These are phyloP conservation scores for Mesembryanthemum crystallinum DNA, from an alignment of 148 eudicot species.

Conservation along the genomic window DNA sequence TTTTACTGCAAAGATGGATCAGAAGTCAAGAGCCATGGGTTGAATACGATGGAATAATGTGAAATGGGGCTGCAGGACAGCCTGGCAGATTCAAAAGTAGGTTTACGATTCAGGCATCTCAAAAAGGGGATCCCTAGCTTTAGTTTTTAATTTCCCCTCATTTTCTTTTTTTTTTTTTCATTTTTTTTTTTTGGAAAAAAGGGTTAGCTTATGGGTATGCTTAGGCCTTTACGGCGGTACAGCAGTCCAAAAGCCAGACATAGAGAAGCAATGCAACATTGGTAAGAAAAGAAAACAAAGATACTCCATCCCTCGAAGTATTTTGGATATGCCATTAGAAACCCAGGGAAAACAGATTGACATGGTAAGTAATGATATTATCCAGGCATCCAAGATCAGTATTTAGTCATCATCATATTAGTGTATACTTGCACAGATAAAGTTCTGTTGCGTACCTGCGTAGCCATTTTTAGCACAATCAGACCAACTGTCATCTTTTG, in stretches of 20 bases:
- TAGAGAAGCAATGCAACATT: not conserved
- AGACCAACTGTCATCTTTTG: slow-evolving; percentile 68
- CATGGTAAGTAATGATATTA: not conserved
- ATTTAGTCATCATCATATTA: not conserved
- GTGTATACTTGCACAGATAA: not conserved
- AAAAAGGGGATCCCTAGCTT: not conserved
- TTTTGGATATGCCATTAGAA: not conserved
- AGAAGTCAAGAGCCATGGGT: not conserved
- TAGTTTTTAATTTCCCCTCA: no score
- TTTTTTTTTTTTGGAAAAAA: not conserved
- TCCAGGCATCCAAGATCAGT: not conserved
- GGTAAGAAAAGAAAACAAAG: not conserved
- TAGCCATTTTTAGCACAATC: slow-evolving; percentile 81
- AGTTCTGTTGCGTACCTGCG: slow-evolving; percentile 47
- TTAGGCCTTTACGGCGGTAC: no score
- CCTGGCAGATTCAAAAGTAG: not conserved
- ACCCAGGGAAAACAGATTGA: not conserved
- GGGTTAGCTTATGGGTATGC: no score
- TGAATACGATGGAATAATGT: not conserved
- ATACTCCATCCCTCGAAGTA: not conserved
- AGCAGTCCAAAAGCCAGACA: no score
- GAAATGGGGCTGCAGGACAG: not conserved
- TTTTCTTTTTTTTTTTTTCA: not conserved
- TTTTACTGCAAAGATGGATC: slow-evolving; percentile 53
- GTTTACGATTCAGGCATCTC: not conserved